Percentiles rank a stretch among this genome's conserved stretches.
These are phyloP conservation scores for Isochrysis galbana DNA, from an alignment of 78 protist genomes.

Conservation along the genomic window DNA sequence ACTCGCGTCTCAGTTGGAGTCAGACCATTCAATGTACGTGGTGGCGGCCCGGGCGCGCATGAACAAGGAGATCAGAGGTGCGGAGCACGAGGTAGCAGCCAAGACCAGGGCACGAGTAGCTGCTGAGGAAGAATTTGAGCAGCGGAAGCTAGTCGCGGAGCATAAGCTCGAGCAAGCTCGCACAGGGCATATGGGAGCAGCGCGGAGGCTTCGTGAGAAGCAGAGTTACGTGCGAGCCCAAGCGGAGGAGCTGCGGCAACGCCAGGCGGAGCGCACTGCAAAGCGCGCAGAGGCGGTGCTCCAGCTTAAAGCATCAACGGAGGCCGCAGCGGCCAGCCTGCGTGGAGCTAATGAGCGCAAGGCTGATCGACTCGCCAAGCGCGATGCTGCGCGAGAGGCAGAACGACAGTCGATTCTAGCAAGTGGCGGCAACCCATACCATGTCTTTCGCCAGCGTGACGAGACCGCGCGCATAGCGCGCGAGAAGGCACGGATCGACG, in stretches of 20 bases:
- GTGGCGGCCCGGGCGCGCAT: no score
- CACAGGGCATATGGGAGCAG: no score
- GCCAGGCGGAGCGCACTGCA: not conserved
- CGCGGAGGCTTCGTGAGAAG: no score
- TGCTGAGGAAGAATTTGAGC: no score
- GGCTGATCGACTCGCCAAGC: not conserved
- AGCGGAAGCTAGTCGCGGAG: no score
- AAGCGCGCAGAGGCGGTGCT: not conserved
- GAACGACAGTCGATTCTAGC: not conserved
- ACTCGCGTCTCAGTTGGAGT: no score
- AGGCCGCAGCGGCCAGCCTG: not conserved
- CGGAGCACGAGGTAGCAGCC: no score
- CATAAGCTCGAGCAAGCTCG: no score
- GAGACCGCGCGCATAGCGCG: not conserved
- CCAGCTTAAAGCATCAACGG: not conserved
- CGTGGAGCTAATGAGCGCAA: not conserved
- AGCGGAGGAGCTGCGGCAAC: not conserved
- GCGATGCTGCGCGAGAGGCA: not conserved
- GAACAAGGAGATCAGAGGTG: no score
- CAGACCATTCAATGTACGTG: no score
- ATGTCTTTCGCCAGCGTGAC: not conserved
- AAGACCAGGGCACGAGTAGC: no score
- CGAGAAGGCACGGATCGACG: not conserved
- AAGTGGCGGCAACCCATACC: constrained; percentile 35
- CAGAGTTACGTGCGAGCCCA: not conserved